Evolutionary conservation across 257 asterid species (phyloP).

Genomic region (Salvia splendens): DNA sequence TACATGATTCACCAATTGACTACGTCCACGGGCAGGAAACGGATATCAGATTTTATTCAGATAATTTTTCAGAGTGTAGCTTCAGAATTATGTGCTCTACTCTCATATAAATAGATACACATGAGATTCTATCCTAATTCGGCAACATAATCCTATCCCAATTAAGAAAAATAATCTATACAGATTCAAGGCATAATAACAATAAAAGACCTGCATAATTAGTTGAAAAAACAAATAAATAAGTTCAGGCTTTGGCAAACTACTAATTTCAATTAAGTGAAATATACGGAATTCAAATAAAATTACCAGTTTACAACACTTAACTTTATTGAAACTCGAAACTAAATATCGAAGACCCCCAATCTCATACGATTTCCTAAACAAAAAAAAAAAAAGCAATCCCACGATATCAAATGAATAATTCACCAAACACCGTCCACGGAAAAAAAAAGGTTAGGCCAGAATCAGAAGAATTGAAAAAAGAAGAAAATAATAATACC

Average conservation of each 20-base stretch:
- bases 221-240: background rate
- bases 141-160: no score
- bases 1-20: no score
- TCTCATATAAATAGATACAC: no score
- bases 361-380: conserved; percentile 13
- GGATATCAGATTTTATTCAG: no score
- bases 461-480: background rate
- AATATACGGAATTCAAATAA: conserved; percentile 1
- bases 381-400: conserved; percentile 6
- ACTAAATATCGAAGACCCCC: background rate
- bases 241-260: background rate
- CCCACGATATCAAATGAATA: background rate
- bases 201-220: background rate
- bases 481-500: background rate
- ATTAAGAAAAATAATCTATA: no score
- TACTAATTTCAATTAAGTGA: background rate
- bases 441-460: background rate
- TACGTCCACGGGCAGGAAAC: no score
- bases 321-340: conserved; percentile 13
- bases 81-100: no score
- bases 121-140: no score
- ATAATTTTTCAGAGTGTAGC: no score
- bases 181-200: no score
- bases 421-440: background rate
- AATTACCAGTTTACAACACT: background rate